phyloP scores from a whole-genome alignment of 495 filamentous ascomycete genomes.

The Podospora sp. region DNA sequence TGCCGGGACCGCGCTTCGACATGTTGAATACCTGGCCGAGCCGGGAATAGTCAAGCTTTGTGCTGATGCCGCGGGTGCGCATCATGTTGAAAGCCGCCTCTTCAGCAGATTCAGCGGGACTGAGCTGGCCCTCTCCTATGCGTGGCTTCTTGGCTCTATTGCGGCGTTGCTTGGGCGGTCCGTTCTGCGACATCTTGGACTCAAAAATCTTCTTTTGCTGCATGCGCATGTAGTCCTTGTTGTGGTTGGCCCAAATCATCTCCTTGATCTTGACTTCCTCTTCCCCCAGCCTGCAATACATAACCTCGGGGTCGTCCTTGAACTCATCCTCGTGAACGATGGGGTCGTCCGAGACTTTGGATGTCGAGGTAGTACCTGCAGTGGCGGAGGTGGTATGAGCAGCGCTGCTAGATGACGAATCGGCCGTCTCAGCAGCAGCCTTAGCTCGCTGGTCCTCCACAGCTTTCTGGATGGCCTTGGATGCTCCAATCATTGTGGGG shows the following conservation, averaged over 20 bases:
- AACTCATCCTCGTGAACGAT: constrained; percentile 77
- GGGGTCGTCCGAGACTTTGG: constrained; percentile 46
- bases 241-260: constrained; percentile 88
- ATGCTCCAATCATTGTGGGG: constrained; percentile 46
- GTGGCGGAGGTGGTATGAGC: constrained; percentile 1
- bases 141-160: constrained; percentile 55
- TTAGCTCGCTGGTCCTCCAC: constrained; percentile 32
- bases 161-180: constrained; percentile 52
- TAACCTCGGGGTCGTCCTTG: constrained; percentile 81
- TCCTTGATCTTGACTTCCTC: constrained; percentile 78
- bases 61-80: constrained; percentile 70
- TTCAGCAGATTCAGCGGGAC: constrained; percentile 60
- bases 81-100: constrained; percentile 78
- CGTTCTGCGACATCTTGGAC: constrained; percentile 60
- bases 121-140: constrained; percentile 61
- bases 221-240: constrained; percentile 83
- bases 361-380: constrained; percentile 8
- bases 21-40: constrained; percentile 55
- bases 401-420: background rate
- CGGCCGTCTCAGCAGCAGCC: constrained; percentile 8
- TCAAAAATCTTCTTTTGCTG: constrained; percentile 77
- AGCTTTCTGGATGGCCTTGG: constrained; percentile 37
- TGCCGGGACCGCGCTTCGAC: constrained; percentile 43
- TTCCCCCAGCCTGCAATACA: constrained; percentile 69
- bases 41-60: constrained; percentile 82